Base-by-base conservation (phyloP, 345 rosid species). In the Odontarrhena argentea region DNA sequence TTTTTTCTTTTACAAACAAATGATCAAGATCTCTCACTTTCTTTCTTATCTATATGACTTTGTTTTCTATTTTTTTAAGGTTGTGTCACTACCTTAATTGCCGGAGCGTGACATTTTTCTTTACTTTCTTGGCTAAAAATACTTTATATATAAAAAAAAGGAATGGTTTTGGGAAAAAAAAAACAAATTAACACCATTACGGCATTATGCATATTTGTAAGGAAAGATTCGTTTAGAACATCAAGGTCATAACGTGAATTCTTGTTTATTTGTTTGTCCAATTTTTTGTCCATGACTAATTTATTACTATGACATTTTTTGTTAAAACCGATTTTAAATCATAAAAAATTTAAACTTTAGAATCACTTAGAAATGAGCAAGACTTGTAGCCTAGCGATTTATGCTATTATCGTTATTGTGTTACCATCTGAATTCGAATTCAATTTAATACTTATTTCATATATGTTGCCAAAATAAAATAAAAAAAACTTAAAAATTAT, bases 91-190 rank as follows among this genome's bases (percentile, higher is more conserved):
- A 43, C 55, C 75, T 53, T 70, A 70, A 54, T 45, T 70, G 12
- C 7, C 68, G 69, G 75, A 26, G 62, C 9, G 74, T 61, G 74
- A 52, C 37, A 50, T 50, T 41, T 49, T 26, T 68, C 61, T 44
- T 9, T 35, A 42, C 54, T 32, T 47, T 41, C 9, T 59, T 15
- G 22, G 22, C 22, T 28, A 28, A 28, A 28, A 28, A 28, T 2
- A 28, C 22, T 18, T 18, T 18, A 18, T 18, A 18, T n/a, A n/a
- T n/a, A 18, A 18, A 18, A 18, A 18, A 18, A 18, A 18, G 22
- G 22, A 18, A 18, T 18, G 22, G 22, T 18, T 18, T 18, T 18
- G 22, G 22, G 22, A 18, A 18, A 18, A 45, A 45, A 34, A 46
- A 47, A 26, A 48, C n/a, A 68, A 48, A 14, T 18, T 18, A 18